phyloP scores from a whole-genome alignment of 2,329 filamentous ascomycete genomes.

The Pezicula rhizophila region DNA sequence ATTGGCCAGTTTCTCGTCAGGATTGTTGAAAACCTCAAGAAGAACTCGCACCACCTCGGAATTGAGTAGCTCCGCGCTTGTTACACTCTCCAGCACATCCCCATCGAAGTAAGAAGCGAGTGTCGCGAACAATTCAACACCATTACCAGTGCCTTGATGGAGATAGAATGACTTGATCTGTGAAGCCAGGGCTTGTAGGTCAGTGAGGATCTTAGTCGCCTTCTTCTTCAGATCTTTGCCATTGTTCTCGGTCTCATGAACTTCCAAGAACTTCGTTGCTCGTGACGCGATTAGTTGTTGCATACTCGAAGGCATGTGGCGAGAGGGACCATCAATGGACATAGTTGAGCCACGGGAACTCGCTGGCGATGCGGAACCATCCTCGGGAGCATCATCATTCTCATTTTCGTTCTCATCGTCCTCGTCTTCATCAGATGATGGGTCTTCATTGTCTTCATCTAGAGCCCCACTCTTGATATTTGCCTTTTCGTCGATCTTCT shows the following conservation, averaged over 20 bases:
- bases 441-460: constrained; percentile 40
- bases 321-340: constrained; percentile 51
- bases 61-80: constrained; percentile 86
- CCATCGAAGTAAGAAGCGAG: constrained; percentile 82
- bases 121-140: constrained; percentile 62
- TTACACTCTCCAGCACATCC: constrained; percentile 86
- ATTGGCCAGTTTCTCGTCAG: constrained; percentile 53
- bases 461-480: constrained; percentile 10
- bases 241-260: constrained; percentile 70
- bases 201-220: constrained; percentile 67
- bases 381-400: constrained; percentile 47
- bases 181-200: constrained; percentile 64
- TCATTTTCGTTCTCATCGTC: constrained; percentile 48
- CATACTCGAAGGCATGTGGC: constrained; percentile 47
- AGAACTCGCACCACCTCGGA: constrained; percentile 84
- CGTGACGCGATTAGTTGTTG: constrained; percentile 68
- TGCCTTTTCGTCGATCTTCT: constrained; percentile 25
- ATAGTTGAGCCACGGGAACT: constrained; percentile 59
- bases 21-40: constrained; percentile 73
- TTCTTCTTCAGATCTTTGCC: constrained; percentile 71
- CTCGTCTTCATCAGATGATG: constrained; percentile 24
- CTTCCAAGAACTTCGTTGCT: constrained; percentile 77
- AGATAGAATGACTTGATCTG: constrained; percentile 70
- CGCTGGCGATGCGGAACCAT: constrained; percentile 25
- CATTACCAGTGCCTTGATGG: constrained; percentile 46